Conservation (phyloP, 768 basidiomycete genomes). For the Steccherinum ochraceum region DNA sequence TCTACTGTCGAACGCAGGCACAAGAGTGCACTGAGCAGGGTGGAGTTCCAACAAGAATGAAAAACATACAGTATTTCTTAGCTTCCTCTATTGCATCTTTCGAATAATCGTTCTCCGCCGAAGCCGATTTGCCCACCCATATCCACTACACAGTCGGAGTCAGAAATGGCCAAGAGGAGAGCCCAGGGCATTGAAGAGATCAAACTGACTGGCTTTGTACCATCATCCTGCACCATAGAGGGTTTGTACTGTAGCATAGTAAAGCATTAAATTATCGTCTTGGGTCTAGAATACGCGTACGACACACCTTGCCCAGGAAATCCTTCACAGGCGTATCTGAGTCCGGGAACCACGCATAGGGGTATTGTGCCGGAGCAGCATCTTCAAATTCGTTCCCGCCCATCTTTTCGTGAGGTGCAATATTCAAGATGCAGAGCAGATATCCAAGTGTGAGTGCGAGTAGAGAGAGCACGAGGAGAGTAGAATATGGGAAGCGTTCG, state of each 20-base stretch:
- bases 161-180: too few relatives aligned
- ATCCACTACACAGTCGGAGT: conserved; percentile 48
- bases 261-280: conserved; percentile 3
- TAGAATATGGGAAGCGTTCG: too few relatives aligned
- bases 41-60: neutral
- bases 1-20: conserved; percentile 53
- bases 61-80: conserved; percentile 32
- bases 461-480: too few relatives aligned
- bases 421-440: too few relatives aligned
- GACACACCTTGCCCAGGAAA: conserved; percentile 48
- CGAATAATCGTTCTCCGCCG: conserved; percentile 8
- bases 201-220: conserved; percentile 58
- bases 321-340: conserved; percentile 39
- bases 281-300: neutral
- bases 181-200: too few relatives aligned
- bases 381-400: conserved; percentile 32
- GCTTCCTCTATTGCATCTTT: conserved; percentile 41
- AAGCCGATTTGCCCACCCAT: conserved; percentile 35
- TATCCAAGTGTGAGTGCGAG: too few relatives aligned
- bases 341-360: conserved; percentile 45
- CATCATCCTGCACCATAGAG: conserved; percentile 74
- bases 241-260: conserved; percentile 51
- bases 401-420: neutral
- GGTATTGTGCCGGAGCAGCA: conserved; percentile 31
- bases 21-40: neutral